Conservation (phyloP, 441 rosid genomes). For the Capsella rubella region DNA sequence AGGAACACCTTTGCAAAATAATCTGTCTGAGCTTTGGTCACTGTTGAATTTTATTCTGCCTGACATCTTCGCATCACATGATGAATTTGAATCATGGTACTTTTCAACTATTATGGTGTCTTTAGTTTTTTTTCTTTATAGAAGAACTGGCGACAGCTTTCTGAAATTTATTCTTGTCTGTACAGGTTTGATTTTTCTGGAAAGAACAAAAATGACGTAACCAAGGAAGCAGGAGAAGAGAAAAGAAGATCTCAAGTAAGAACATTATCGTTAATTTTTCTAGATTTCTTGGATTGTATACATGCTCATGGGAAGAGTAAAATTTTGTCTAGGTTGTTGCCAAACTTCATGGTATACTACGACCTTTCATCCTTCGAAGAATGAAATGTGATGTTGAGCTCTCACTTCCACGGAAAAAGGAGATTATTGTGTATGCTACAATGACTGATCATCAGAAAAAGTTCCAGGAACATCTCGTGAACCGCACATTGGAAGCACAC, state of each 20-base stretch:
- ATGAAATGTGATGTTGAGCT: constrained; percentile 95
- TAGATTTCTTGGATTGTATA: constrained; percentile 10
- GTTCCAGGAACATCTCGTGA: constrained; percentile 88
- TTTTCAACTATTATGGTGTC: constrained; percentile 1
- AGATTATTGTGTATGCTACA: constrained; percentile 89
- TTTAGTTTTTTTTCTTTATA: neutral
- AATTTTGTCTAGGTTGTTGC: constrained; percentile 73
- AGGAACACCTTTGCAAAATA: constrained; percentile 98
- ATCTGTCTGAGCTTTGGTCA: constrained; percentile 97
- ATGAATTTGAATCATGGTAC: constrained; percentile 96
- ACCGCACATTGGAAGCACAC: constrained; percentile 72
- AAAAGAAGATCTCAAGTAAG: constrained; percentile 80
- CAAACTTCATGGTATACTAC: constrained; percentile 93
- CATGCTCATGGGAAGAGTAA: constrained; percentile 21
- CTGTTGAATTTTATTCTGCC: constrained; percentile 92
- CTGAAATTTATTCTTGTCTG: constrained; percentile 1
- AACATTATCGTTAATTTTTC: neutral
- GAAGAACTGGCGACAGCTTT: neutral
- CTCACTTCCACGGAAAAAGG: constrained; percentile 91
- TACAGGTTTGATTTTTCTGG: constrained; percentile 95
- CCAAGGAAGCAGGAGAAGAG: constrained; percentile 78
- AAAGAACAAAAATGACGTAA: constrained; percentile 57
- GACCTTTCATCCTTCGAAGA: constrained; percentile 96
- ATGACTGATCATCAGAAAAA: constrained; percentile 87
- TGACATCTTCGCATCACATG: constrained; percentile 92